Evolutionary conservation across 371 early-diverging fungal species (phyloP), one percentile per base, ranked within the genome.

Genomic region (Smittium culicis): DNA sequence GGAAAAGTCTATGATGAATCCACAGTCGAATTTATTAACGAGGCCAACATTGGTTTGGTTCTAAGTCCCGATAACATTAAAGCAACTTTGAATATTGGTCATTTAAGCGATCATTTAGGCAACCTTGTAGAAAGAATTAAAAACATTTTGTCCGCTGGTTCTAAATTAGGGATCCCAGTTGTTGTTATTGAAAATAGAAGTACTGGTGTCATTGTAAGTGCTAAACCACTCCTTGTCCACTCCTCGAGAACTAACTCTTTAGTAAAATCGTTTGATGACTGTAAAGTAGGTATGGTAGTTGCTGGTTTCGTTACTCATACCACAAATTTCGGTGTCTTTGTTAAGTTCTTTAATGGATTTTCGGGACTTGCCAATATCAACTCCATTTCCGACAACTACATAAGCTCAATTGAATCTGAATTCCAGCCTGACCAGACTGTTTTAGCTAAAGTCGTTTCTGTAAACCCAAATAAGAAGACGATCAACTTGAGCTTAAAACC

Each of bases 351-450:
- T n/a, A 30, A 30, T 35, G 82, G 77, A 0, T 54, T 80, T 14
- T 69, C 72, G 29, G 89, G 82, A 24, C 66, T 81, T 29, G 86
- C 78, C 20, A 75, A 72, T 58, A 67, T 81, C 58, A 75, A 79
- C 32, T 74, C 74, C 58, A 66, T 90, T 17, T 78, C 88, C 0
- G 90, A 90, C 66, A 71, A 73, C 34, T 85, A 69, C 71, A 76
- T 85, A 11, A 63, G 85, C 0, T 76, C 81, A 8, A 71, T 82
- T 2, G 66, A 67, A 27, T 81, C 81, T 25, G 57, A 74, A 61
- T 79, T 86, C 60, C 61, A 72, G 34, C 62, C 66, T 25, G 80
- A 84, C 64, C 88, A 91, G 70, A 83, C 88, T 14, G 87, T 91
- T 5, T 33, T 86, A 30, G 82, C 82, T 29, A 70, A 67, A 57